Conservation (phyloP, 2,329 filamentous ascomycete genomes). For the Microcyclosporella mali region DNA sequence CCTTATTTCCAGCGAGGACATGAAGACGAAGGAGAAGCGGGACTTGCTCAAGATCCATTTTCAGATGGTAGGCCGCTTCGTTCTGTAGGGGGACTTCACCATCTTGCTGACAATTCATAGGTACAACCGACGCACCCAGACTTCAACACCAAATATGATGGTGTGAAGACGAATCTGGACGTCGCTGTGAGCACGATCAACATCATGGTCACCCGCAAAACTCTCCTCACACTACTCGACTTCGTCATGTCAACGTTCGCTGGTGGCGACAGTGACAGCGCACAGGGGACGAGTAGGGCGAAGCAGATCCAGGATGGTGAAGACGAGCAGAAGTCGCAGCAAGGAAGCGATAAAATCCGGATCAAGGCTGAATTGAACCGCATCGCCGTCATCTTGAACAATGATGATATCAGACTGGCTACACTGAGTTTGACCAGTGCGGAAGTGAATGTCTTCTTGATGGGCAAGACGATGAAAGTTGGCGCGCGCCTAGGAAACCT, state of each 20-base stretch:
- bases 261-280: constrained; percentile 11
- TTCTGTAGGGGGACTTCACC: too few species aligned
- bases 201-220: constrained; percentile 86
- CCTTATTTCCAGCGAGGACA: constrained; percentile 87
- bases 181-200: constrained; percentile 93
- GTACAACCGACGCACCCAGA: constrained; percentile 80
- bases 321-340: constrained; percentile 46
- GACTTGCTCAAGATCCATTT: constrained; percentile 86
- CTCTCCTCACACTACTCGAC: constrained; percentile 83
- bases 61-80: too few species aligned
- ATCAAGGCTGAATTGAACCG: constrained; percentile 92
- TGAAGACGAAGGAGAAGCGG: constrained; percentile 61
- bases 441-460: constrained; percentile 81
- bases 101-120: too few species aligned
- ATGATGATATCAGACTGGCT: constrained; percentile 90
- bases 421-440: constrained; percentile 90
- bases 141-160: constrained; percentile 85
- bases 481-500: constrained; percentile 82
- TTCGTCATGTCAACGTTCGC: constrained; percentile 93
- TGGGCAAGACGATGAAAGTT: constrained; percentile 79
- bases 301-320: constrained; percentile 21
- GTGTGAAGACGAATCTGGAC: constrained; percentile 87
- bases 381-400: constrained; percentile 91
- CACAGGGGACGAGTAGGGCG: constrained; percentile 12
- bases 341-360: constrained; percentile 58